Evolutionary conservation across 805 yeast genomes (phyloP), one percentile per base, ranked within the genome.

Genomic region (Teunomyces stri): DNA sequence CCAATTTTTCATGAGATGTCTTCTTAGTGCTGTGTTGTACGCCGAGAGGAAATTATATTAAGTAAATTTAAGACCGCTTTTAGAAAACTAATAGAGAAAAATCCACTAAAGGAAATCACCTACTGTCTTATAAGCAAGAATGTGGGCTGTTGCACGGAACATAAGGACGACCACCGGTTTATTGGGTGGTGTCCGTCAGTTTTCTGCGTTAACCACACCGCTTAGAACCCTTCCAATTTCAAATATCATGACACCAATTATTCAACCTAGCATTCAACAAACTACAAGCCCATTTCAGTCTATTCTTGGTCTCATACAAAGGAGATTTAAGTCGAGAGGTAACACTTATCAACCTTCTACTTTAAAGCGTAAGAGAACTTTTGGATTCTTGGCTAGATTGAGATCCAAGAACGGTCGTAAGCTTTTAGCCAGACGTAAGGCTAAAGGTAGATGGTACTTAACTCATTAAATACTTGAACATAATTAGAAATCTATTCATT

Each of bases 291-390:
- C 20, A 13, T 44, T 41, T 25, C 30, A 27, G 34, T 59, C 65
- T 28, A 55, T 68, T 20, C 42, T 71, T 2, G 68, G 75, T 1
- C 64, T 73, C 42, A 64, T 74, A 25, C 85, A 80, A 56, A 70
- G 61, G 65, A 69, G 97, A 75, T 85, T 91, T 86, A 84, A 89
- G 64, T 76, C 92, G 33, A 82, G 96, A 70, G 98, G 99, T 68
- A 87, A 89, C 71, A 89, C 96, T 15, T 92, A 86, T 69, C 97
- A 92, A 69, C 99, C 99, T 44, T 85, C 89, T 51, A 89, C 95
- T 4, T 72, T 89, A 53, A 89, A 87, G 65, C 80, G 98, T 65
- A 94, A 94, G 75, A 84, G 96, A 67, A 82, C 87, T 29, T 76
- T 87, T 48, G 99, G 99, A 0, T 94, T 91, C 59, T 75, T 94